Base-by-base conservation (phyloP, 495 filamentous ascomycete species). In the Aspergillus steynii region DNA sequence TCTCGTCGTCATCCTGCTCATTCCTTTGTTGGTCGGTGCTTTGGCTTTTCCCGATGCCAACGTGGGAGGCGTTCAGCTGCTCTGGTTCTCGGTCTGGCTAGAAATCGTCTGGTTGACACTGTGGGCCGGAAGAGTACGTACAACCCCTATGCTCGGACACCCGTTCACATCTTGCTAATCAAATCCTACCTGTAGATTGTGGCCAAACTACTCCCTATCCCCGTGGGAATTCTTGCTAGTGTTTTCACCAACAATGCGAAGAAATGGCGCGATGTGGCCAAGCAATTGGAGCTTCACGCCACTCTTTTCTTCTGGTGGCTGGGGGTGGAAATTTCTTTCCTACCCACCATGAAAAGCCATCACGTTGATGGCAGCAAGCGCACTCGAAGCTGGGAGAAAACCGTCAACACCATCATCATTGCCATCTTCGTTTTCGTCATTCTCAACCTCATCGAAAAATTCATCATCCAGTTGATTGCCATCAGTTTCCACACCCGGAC, bases 41-140 rank as follows among this genome's bases (percentile, higher is more conserved):
- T 79, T 93, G 34, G 68, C 84, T 6, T 90, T 86, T 64, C 80
- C 82, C 9, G 69, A 85, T 31, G 85, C 89, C 3, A 87, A 77
- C 25, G 86, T 91, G 7, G 94, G 93, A 2, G 92, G 87, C 37
- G 91, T 97, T 2, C 58, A 83, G 61, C 69, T 97, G 58, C 77
- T 92, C 53, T 98, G 94, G 94, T 97, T 98, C 63, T 88, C 90
- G 49, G 90, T 97, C 52, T 98, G 94, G 94, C 80, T 98, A 51
- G 90, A 96, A 71, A 88, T 96, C 28, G 85, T 97, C 49, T 98
- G 94, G 94, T 77, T 96, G 48, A 91, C 92, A 2, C 78, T 97
- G 0, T 98, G 95, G 95, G 89, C 86, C 29, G 88, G 88, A 57
- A 77, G 88, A 62, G 85, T 86, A 77, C 66, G 78, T 79, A 14